Evolutionary conservation across 164 flowering plant genomes (phyloP).

Genomic region (Kalanchoe fedtschenkoi): DNA sequence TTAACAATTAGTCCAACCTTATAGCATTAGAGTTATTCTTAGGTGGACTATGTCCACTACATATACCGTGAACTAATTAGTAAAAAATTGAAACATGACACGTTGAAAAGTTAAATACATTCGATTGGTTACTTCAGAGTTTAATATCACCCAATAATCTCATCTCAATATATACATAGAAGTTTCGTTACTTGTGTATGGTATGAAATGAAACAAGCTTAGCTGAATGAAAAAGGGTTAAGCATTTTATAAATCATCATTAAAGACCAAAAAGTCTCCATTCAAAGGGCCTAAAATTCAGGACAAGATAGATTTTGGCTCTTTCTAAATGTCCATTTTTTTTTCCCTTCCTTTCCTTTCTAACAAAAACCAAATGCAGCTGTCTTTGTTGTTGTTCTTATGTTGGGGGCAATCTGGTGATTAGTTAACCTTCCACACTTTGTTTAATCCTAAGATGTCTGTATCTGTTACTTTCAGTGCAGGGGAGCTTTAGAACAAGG

Average conservation of each 20-base stretch:
- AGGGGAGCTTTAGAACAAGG: background rate
- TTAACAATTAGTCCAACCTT: too few species aligned
- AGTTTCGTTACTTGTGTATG: too few species aligned
- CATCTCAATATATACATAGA: too few species aligned
- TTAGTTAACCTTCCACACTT: background rate
- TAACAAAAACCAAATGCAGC: background rate
- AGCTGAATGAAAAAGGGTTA: too few species aligned
- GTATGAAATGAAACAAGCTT: too few species aligned
- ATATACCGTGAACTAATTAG: too few species aligned
- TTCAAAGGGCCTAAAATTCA: conserved; percentile 2
- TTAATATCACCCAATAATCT: too few species aligned
- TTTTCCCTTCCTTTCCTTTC: background rate
- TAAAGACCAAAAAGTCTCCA: background rate
- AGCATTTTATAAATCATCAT: background rate
- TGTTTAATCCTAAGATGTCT: background rate
- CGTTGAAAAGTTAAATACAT: too few species aligned
- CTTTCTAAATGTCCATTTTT: background rate
- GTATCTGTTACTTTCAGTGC: background rate
- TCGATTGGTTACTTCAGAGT: too few species aligned
- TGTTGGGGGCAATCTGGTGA: conserved; percentile 1
- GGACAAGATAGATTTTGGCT: background rate
- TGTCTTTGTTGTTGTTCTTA: background rate
- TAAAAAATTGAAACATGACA: too few species aligned
- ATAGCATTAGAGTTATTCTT: too few species aligned
- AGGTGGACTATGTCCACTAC: too few species aligned